These are phyloP conservation scores for Simmondsia chinensis DNA, from an alignment of 148 eudicot genomes.

Conservation along the genomic window DNA sequence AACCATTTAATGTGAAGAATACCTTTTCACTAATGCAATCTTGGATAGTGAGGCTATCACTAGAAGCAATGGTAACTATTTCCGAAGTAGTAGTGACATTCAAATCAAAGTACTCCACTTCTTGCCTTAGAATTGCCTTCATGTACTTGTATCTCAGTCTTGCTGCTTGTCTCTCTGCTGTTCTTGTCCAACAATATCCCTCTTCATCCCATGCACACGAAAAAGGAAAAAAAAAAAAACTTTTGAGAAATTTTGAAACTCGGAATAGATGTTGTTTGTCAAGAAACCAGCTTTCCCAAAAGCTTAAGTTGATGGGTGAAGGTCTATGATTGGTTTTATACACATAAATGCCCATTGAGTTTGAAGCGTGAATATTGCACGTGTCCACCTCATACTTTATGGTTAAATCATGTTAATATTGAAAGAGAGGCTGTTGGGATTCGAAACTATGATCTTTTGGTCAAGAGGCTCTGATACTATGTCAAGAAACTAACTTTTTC, in stretches of 20 bases:
- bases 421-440: too few relatives aligned
- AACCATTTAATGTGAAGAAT: too few relatives aligned
- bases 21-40: constrained; percentile 56
- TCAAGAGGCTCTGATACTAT: too few relatives aligned
- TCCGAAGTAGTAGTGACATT: constrained; percentile 44
- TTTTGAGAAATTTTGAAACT: too few relatives aligned
- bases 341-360: too few relatives aligned
- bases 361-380: too few relatives aligned
- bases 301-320: too few relatives aligned
- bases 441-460: too few relatives aligned
- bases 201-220: constrained; percentile 10
- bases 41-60: constrained; percentile 45
- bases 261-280: neutral
- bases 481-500: too few relatives aligned
- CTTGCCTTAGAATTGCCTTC: constrained; percentile 49
- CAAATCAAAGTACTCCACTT: constrained; percentile 50
- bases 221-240: neutral
- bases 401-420: too few relatives aligned
- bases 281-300: neutral
- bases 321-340: too few relatives aligned
- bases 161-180: constrained; percentile 50
- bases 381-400: too few relatives aligned
- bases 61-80: constrained; percentile 42
- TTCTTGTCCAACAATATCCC: constrained; percentile 66
- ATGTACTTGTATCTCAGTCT: constrained; percentile 34